phyloP scores from a whole-genome alignment of 345 rosid genomes.

The Viola odorata region DNA sequence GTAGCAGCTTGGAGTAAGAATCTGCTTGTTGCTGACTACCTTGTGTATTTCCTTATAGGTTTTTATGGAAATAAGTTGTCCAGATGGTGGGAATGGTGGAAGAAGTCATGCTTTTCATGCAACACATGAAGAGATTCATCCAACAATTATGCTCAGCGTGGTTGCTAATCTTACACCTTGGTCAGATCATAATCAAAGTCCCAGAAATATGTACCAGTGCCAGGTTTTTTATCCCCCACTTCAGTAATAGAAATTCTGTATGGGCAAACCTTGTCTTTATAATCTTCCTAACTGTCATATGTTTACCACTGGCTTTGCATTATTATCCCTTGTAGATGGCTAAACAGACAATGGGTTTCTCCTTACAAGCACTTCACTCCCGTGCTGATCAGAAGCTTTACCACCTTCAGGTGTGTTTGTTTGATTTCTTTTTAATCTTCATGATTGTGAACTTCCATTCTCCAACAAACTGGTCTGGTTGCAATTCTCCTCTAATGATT shows the following conservation, averaged over 20 bases:
- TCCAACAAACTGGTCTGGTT: too few species aligned
- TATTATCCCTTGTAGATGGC: constrained; percentile 59
- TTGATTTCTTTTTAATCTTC: background rate
- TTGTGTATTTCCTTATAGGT: constrained; percentile 42
- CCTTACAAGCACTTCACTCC: constrained; percentile 67
- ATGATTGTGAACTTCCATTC: background rate
- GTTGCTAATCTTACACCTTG: constrained; percentile 98
- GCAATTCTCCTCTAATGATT: too few species aligned
- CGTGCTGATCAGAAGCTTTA: constrained; percentile 97
- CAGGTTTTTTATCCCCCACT: constrained; percentile 41
- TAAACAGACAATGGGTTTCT: constrained; percentile 93
- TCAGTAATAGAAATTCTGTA: too few species aligned
- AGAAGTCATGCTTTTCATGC: constrained; percentile 63
- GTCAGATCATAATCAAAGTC: constrained; percentile 99
- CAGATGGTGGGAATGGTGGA: constrained; percentile 96
- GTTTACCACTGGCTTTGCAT: constrained; percentile 4
- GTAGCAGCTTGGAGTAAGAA: constrained; percentile 4
- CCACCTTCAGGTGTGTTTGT: constrained; percentile 72
- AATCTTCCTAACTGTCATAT: background rate
- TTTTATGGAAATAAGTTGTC: constrained; percentile 92
- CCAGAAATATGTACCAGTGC: constrained; percentile 97
- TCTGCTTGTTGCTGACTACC: constrained; percentile 1
- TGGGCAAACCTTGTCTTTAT: too few species aligned
- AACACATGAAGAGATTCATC: constrained; percentile 92
- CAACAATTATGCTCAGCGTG: constrained; percentile 91